Percentiles rank a stretch among this genome's conserved stretches.
Conservation (phyloP, 495 filamentous ascomycete species). For the Lophium mytilinum region DNA sequence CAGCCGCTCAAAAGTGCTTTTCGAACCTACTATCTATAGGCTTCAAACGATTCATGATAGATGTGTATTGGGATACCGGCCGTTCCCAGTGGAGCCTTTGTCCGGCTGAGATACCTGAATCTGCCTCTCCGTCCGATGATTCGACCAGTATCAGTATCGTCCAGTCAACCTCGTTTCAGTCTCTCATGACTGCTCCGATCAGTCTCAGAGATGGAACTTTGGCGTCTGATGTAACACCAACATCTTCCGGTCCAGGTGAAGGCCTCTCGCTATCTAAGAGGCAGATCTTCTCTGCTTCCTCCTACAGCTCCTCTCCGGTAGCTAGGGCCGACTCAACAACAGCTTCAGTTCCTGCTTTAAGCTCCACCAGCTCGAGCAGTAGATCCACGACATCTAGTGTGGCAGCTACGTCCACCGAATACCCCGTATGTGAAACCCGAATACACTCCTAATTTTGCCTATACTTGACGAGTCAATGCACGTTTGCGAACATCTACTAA, state of each 20-base stretch:
- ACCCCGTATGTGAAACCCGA: no score
- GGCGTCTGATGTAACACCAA: background rate
- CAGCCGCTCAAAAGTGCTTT: constrained; percentile 43
- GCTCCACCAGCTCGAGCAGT: background rate
- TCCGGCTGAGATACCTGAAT: constrained; percentile 37
- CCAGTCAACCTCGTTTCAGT: background rate
- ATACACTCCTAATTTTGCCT: no score
- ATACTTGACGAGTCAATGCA: no score
- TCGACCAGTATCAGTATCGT: constrained; percentile 2
- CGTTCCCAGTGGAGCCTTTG: constrained; percentile 51
- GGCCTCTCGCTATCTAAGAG: background rate
- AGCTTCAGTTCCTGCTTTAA: background rate
- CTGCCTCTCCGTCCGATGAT: background rate
- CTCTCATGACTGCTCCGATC: background rate
- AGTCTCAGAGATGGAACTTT: background rate
- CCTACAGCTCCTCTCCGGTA: background rate
- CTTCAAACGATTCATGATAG: constrained; percentile 52
- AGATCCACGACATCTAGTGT: background rate
- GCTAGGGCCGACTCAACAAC: background rate
- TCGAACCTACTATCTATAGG: constrained; percentile 54
- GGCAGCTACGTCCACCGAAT: background rate
- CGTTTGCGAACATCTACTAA: no score
- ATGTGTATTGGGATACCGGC: constrained; percentile 55
- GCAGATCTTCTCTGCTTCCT: background rate
- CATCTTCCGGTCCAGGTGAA: background rate